phyloP scores from a whole-genome alignment of 805 yeast species.

The Kluyveromyces siamensis region DNA sequence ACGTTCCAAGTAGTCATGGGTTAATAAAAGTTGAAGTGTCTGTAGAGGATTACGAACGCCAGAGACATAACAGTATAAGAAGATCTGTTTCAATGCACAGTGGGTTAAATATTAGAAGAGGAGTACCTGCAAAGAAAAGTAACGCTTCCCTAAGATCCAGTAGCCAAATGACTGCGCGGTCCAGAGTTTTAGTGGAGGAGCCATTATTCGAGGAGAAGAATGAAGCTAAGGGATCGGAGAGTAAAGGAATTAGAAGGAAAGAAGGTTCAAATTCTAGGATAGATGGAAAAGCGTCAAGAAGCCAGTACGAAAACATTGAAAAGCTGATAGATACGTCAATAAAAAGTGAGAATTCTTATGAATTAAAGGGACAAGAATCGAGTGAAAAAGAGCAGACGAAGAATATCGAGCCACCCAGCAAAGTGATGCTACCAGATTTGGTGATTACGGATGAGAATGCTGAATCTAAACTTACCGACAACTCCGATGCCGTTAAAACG shows the following conservation, averaged over 20 bases:
- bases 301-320: neutral
- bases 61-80: constrained; percentile 10
- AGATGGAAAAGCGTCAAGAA: neutral
- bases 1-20: constrained; percentile 69
- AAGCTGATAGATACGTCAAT: constrained; percentile 4
- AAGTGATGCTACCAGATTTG: too few relatives aligned
- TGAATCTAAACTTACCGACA: too few relatives aligned
- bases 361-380: neutral
- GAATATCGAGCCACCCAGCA: too few relatives aligned
- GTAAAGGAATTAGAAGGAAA: too few relatives aligned
- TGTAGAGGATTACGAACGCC: constrained; percentile 23
- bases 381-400: neutral
- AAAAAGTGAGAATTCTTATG: constrained; percentile 1
- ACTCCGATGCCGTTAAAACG: too few relatives aligned
- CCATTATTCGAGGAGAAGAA: neutral
- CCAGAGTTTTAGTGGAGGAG: neutral
- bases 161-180: neutral
- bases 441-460: too few relatives aligned
- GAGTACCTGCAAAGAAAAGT: constrained; percentile 1
- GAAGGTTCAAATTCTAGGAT: neutral
- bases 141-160: constrained; percentile 5
- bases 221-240: neutral
- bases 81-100: constrained; percentile 10
- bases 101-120: constrained; percentile 5
- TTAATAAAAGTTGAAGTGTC: constrained; percentile 64